Base-by-base conservation (phyloP, 495 filamentous ascomycete genomes). In the Xylaria castorea region DNA sequence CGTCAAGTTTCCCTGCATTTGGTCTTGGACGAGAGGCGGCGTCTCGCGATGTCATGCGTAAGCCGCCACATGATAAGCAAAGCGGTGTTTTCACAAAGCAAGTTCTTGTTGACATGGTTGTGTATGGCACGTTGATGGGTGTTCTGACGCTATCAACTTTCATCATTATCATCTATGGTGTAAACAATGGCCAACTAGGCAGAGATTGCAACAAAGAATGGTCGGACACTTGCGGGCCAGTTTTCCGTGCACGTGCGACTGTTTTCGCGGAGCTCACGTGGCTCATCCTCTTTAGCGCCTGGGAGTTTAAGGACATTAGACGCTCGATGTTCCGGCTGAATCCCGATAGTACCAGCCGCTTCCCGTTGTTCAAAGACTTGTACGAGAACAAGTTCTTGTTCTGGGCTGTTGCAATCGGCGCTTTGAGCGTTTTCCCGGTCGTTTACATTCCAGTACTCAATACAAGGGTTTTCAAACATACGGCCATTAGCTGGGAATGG, bases 181-280 rank as follows among this genome's bases (percentile, higher is more conserved):
- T 77, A 25, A 88, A 91, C 32, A 70, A 72, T 70, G 85, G 86
- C 4, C 76, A 88, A 58, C 85, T 94, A 7, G 92, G 92, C 53
- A 61, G 71, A 12, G 86, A 91, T 71, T 94, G 92, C 83, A 94
- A 94, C 79, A 81, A 86, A 48, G 71, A 73, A 14, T 91, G 86
- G 75, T 83, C 83, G 8, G 80, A 83, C 0, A 80, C 64, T 44
- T 94, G 92, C 80, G 81, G 82, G 0, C 81, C 86, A 14, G 91
- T 93, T 1, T 94, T 93, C 82, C 91, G 91, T 34, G 93, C 92
- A 20, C 87, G 93, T 18, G 91, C 92, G 1, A 91, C 93, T 40
- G 90, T 90, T 9, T 97, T 94, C 74, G 91, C 89, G 20, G 91
- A 90, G 58, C 85, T 94, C 22, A 94, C 92, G 0, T 94, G 91